Base-by-base conservation (phyloP, 2,329 filamentous ascomycete species). In the Tolypocladium pustulatum region DNA sequence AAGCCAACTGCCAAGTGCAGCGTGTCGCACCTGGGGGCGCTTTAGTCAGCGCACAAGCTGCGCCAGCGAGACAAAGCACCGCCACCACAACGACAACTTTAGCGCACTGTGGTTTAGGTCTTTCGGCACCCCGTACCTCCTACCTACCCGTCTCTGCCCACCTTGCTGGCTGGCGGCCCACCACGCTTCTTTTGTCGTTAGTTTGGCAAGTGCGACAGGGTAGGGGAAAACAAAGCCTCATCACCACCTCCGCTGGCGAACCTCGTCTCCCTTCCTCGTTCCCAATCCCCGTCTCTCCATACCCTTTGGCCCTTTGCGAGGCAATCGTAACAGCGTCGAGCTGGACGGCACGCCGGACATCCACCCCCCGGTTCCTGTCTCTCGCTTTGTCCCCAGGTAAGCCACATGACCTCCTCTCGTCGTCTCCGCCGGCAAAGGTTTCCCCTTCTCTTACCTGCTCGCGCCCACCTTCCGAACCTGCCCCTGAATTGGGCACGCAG, bases 151-250 rank as follows among this genome's bases (percentile, higher is more conserved):
- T n/a, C 41, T 49, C 57, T 60, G 51, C 56, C 52, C 57, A 59
- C 56, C 58, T 41, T 40, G 41, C 43, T 53, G 41, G 57, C 57
- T 56, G 55, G 54, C 57, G 61, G 63, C 59, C 63, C 65, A 64
- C 66, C 66, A 62, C 63, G 61, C 67, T 63, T 65, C 63, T 65
- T 65, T 65, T 64, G 64, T 66, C 61, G 62, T 63, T 66, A 66
- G 64, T 63, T 66, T 64, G 60, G 63, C 61, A 65, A 65, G 65
- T 68, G 67, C 64, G 67, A 71, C 72, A 72, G 66, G 69, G 69
- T 69, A 65, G 62, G 61, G 64, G 68, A 74, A 74, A 74, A 71
- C 72, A 72, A 75, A 75, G 72, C 73, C 72, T 75, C 73, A 73
- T 67, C 68, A 67, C 65, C 63, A 63, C 64, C 65, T 67, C 67